These are phyloP conservation scores for Knufia fluminis DNA, from an alignment of 2,329 filamentous ascomycete genomes.

Conservation along the genomic window DNA sequence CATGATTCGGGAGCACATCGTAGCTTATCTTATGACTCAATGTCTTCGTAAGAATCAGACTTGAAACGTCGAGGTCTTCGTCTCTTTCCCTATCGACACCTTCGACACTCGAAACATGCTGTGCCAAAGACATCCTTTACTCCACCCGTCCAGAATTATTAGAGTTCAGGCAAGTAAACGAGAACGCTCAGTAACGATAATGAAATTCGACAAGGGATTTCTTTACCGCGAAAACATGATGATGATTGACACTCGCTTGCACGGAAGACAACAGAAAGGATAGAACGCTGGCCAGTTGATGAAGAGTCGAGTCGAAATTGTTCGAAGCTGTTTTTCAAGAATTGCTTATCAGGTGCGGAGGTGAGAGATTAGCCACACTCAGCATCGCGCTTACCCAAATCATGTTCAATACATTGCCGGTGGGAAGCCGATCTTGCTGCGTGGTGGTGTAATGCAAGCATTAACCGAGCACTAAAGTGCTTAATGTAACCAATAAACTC, in stretches of 20 bases:
- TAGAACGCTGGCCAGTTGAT: not conserved
- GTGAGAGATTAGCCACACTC: not conserved
- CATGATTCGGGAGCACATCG: slow-evolving; percentile 38
- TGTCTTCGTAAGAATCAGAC: slow-evolving; percentile 22
- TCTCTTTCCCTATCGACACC: slow-evolving; percentile 38
- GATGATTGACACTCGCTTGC: not conserved
- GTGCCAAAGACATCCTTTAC: slow-evolving; percentile 41
- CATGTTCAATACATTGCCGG: not conserved
- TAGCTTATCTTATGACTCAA: slow-evolving; percentile 38
- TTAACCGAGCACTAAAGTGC: no score
- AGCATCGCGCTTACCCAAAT: not conserved
- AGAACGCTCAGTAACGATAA: not conserved
- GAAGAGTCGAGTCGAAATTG: not conserved
- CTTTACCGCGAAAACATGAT: not conserved
- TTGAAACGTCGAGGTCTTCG: slow-evolving; percentile 16
- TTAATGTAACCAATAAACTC: no score
- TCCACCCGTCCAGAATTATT: not conserved
- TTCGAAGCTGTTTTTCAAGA: not conserved
- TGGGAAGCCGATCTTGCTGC: not conserved
- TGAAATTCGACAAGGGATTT: not conserved
- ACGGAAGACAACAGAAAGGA: not conserved
- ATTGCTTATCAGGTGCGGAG: not conserved
- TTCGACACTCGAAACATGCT: slow-evolving; percentile 43
- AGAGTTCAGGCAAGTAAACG: not conserved
- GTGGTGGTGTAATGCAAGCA: no score